A percentile compares a stretch with the other conserved stretches of the same genome.
phyloP scores from a whole-genome alignment of 257 asterid species.

The Echites panduratus region DNA sequence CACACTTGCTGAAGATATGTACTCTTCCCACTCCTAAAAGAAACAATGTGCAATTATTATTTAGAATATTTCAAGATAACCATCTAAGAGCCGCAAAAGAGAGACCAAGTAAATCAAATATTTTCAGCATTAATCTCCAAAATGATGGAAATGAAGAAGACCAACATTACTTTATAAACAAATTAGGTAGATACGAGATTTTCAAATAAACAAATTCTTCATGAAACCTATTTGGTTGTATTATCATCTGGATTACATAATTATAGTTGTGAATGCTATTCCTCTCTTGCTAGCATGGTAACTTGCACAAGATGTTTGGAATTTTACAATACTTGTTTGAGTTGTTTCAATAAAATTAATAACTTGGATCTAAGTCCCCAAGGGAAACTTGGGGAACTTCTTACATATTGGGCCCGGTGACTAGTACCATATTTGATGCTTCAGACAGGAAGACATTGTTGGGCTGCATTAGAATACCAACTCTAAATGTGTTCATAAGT shows the following conservation, averaged over 20 bases:
- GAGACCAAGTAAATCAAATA: background rate
- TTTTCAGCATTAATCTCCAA: background rate
- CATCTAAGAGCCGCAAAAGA: background rate
- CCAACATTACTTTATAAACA: background rate
- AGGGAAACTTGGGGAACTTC: slow-evolving; percentile 15
- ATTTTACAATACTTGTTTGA: background rate
- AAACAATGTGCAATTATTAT: slow-evolving; percentile 16
- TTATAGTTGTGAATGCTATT: background rate
- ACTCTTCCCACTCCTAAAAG: slow-evolving; percentile 93
- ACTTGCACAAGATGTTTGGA: background rate
- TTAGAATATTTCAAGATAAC: slow-evolving; percentile 1
- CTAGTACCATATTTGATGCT: slow-evolving; percentile 88
- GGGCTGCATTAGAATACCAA: slow-evolving; percentile 57
- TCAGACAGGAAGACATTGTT: slow-evolving; percentile 90
- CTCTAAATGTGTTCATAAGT: slow-evolving; percentile 16
- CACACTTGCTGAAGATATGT: slow-evolving; percentile 97
- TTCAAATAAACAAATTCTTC: background rate
- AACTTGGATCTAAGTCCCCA: background rate
- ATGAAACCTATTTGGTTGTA: background rate
- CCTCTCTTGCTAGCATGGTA: background rate
- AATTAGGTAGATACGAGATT: background rate
- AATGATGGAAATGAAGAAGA: background rate
- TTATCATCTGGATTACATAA: background rate
- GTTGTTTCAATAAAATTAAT: background rate
- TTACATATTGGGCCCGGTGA: slow-evolving; percentile 99